These are phyloP conservation scores for Dunaliella primolecta DNA, from an alignment of 139 green algal species.

Conservation along the genomic window DNA sequence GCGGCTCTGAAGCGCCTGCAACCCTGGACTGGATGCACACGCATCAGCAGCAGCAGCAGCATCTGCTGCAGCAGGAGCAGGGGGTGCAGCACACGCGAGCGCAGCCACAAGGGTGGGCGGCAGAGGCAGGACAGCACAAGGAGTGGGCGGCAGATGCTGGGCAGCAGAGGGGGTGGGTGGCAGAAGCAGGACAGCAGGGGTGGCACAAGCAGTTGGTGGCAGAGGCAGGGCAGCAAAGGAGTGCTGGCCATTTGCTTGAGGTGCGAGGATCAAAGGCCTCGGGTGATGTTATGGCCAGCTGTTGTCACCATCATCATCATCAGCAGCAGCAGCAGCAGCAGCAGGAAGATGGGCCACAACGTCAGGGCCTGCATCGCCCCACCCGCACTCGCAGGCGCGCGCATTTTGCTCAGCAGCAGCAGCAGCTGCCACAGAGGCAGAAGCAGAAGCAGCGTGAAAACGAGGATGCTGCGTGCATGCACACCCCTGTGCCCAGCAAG, in stretches of 20 bases:
- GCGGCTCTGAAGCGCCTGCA: neutral
- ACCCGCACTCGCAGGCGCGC: neutral
- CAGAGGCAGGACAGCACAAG: too few species aligned
- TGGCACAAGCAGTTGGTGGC: too few species aligned
- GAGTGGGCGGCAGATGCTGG: too few species aligned
- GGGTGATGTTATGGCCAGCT: too few species aligned
- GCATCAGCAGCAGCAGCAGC: conserved; percentile 6
- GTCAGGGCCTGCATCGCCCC: neutral
- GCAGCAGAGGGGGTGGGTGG: too few species aligned
- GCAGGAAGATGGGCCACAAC: neutral
- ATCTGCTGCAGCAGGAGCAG: neutral
- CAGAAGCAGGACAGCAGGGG: too few species aligned
- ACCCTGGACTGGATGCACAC: neutral
- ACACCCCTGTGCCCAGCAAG: neutral
- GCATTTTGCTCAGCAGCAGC: neutral
- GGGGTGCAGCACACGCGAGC: too few species aligned
- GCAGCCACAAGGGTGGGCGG: too few species aligned
- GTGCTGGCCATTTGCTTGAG: too few species aligned
- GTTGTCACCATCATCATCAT: too few species aligned
- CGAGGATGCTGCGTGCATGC: neutral
- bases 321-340: conserved; percentile 18
- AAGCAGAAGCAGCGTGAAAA: neutral
- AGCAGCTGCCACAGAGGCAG: neutral
- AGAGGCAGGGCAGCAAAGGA: too few species aligned
- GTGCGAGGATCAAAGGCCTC: too few species aligned